Evolutionary conservation across 768 basidiomycete species (phyloP), one percentile per base, ranked within the genome.

Genomic region (Lentinula raphanica): DNA sequence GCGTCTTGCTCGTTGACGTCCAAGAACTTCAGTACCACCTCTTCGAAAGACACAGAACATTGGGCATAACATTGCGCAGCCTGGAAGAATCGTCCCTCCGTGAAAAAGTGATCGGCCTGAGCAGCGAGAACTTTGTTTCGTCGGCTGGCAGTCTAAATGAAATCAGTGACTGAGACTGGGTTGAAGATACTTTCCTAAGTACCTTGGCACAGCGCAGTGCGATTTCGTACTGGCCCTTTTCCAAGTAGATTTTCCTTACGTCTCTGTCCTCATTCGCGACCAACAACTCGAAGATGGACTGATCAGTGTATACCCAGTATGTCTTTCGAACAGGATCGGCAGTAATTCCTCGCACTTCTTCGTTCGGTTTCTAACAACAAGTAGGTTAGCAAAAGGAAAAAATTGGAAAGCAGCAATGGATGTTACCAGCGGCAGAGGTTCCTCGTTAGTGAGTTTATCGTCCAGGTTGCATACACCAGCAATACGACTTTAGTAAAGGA

Each of bases 51-150:
- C 11, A 85, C 82, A 3, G 91, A 92, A 56, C 88, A 93, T 66
- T 93, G 90, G 2, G 97, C 91, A 67, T 94, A 98, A 32, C 84
- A 87, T 64, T 94, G 92, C 3, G 97, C 94, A 1, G 97, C 91
- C 65, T 90, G 91, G 68, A 96, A 94, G 67, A 86, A 98, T 23
- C 88, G 79, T 7, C 86, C 87, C 58, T 87, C 82, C 12, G 82
- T 78, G 65, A 98, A 97, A 66, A 85, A 87, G 13, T 82, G 77
- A 63, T 87, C 82, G 0, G 91, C 97, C 68, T 97, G 93, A 0
- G 89, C 83, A 31, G 88, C 85, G 51, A 94, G 79, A 27, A 98
- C 84, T 57, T 82, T 76, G 65, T 98, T 92, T 49, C 92, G 81
- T 71, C 98, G 95, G n/a, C 74, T 70, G n/a, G 89, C 86, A 6